Base-by-base conservation (phyloP, 2,329 filamentous ascomycete species). In the Ceratocystis ficicola region DNA sequence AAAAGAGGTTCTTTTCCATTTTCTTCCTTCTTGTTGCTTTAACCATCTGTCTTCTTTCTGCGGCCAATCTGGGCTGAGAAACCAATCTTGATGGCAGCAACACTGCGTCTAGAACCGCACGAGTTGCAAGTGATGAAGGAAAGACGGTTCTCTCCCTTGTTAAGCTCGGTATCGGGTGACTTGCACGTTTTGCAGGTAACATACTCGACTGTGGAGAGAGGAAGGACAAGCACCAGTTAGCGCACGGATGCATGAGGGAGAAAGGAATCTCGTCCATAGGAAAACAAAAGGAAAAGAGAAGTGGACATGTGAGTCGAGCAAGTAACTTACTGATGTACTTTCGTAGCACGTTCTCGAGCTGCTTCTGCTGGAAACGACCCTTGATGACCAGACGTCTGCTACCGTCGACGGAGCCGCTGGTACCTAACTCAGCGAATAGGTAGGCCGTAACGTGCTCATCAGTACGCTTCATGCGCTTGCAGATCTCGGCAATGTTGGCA, bases 21-120 rank as follows among this genome's bases (percentile, higher is more conserved):
- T 41, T 50, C 66, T 52, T 22, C 64, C 59, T 65, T 65, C 57
- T 55, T 28, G 20, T 48, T 67, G 67, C 69, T 82, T 91, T 41
- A 95, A 77, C 83, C 88, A 77, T 90, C 85, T 81, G 91, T 88
- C 85, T 95, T 95, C 83, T 86, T 94, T 84, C 94, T 88, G 88
- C 96, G 96, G 77, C 94, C 94, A 77, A 99, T 89, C 80, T 97
- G 94, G 77, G 94, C 94, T 74, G 92, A 95, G 91, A 99, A 99
- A 91, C 94, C 94, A 69, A 91, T 96, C 87, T 99, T 99, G 88
- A 99, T 99, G 71, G 94, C 92, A 68, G 90, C 90, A 75, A 97
- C 93, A 74, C 86, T 91, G 75, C 92, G 88, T 78, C 93, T 83
- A 64, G 86, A 89, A 69, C 87, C 86, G 73, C 88, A 90, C 67